phyloP scores from a whole-genome alignment of 768 basidiomycete species.

The Tephrocybe sp. region DNA sequence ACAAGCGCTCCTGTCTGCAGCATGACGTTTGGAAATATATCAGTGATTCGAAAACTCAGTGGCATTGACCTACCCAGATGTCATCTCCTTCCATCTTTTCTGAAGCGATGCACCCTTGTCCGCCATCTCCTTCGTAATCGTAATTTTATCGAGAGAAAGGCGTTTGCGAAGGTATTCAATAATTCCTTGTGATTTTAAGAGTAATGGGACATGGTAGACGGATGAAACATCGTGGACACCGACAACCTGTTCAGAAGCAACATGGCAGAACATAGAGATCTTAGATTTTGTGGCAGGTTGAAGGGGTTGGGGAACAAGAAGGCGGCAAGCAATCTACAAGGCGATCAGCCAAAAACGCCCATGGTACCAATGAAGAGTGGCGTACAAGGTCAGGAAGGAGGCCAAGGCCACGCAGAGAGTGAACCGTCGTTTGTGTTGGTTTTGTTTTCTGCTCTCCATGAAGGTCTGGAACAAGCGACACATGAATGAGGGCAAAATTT shows the following conservation, averaged over 20 bases:
- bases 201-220: constrained; percentile 94
- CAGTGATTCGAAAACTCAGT: not conserved
- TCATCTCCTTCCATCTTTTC: constrained; percentile 79
- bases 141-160: constrained; percentile 64
- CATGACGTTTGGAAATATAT: constrained; percentile 3
- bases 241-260: constrained; percentile 82
- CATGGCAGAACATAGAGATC: constrained; percentile 99
- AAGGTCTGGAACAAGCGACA: constrained; percentile 97
- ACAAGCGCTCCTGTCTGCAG: constrained; percentile 86
- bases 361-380: not conserved
- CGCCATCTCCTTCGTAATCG: constrained; percentile 52
- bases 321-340: constrained; percentile 85
- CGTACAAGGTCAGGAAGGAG: constrained; percentile 88
- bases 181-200: constrained; percentile 92
- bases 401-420: constrained; percentile 89
- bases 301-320: constrained; percentile 78
- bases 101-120: constrained; percentile 65
- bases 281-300: constrained; percentile 86
- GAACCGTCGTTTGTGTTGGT: constrained; percentile 95
- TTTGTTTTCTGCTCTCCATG: constrained; percentile 99
- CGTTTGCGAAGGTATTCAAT: constrained; percentile 78
- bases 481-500: constrained; percentile 96
- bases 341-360: not conserved
- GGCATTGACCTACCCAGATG: constrained; percentile 56
- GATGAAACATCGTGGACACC: constrained; percentile 96